Evolutionary conservation across 2,329 filamentous ascomycete genomes (phyloP), one percentile per base, ranked within the genome.

Genomic region (Paecilomyces dactylethromorphus): DNA sequence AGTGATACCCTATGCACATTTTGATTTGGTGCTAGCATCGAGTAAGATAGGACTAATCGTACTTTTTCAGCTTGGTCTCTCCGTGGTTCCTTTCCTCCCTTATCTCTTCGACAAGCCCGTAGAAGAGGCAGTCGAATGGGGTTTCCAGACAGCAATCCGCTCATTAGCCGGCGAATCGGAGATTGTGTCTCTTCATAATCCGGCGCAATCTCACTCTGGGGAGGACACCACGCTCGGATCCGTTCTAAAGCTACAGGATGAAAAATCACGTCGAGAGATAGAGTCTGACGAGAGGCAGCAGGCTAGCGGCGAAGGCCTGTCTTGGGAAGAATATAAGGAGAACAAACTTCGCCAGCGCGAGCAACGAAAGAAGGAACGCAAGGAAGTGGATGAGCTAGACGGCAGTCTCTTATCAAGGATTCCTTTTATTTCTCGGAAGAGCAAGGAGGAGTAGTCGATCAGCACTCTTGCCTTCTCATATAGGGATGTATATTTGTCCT

Each of bases 51-150:
- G 21, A 24, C 21, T 50, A 22, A 53, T 24, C 45, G 32, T 55
- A 55, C 15, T 3, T 22, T 15, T 31, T 59, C 64, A 86, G 83
- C 79, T 88, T 57, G 85, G 85, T 68, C 78, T 92, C 33, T 78
- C 87, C 0, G 81, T 91, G 8, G 92, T 97, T 8, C 93, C 92
- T 0, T 89, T 92, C 73, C 74, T 97, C 59, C 93, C 92, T 0
- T 87, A 82, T 59, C 76, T 96, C 58, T 97, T 97, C 66, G 92
- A 99, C 69, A 84, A 96, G 73, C 93, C 94, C 0, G 91, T 99
- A 6, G 94, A 97, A 76, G 84, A 91, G 62, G 91, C 90, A 0
- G 91, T 96, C 0, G 92, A 45, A 45, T 45, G 39, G 39, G 39
- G 39, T 45, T 45, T 45, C n/a, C 15, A 97, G 70, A 97, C 88